Evolutionary conservation across 306 rosid species (phyloP), one percentile per base, ranked within the genome.

Genomic region (Vicia villosa): DNA sequence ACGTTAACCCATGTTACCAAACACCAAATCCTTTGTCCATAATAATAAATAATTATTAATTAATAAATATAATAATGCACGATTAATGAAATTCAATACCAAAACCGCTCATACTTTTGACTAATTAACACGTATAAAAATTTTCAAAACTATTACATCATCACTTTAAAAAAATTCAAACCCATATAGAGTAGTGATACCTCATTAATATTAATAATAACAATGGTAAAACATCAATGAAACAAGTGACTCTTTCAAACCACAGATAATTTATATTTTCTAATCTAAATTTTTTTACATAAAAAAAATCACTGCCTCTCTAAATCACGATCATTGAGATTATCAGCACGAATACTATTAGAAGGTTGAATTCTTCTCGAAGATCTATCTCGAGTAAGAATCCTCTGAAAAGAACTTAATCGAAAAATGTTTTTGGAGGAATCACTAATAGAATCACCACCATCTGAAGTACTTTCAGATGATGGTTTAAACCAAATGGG

Each of bases 401-500:
- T 86, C 67, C 89, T 83, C 14, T 83, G 69, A 41, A 88, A 88
- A 10, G 91, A 88, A 7, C 80, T 80, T 51, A 83, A 73, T 55
- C 87, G 45, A 16, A 80, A 77, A 62, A 36, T 80, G 36, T 37
- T 71, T 28, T 74, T 83, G 1, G 76, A 70, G 0, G 84, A 68
- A 7, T 21, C 79, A 24, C 36, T 74, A 22, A 26, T 16, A 43
- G 3, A 15, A 51, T 5, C 12, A 4, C 5, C 21, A 65, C 32
- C 72, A 4, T 72, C 81, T 0, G 87, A 82, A 2, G 86, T 68
- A 5, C 80, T 87, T 59, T 80, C 87, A 2, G 63, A 9, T 7
- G 51, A 60, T 20, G 45, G 70, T 28, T 26, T 43, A 1, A 63
- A 5, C 41, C 68, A 83, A 2, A 17, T 54, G 0, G 91, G 87